Percentiles rank a stretch among this genome's conserved stretches.
phyloP scores from a whole-genome alignment of 176 grass and related monocot genomes.

The Phyllostachys edulis region DNA sequence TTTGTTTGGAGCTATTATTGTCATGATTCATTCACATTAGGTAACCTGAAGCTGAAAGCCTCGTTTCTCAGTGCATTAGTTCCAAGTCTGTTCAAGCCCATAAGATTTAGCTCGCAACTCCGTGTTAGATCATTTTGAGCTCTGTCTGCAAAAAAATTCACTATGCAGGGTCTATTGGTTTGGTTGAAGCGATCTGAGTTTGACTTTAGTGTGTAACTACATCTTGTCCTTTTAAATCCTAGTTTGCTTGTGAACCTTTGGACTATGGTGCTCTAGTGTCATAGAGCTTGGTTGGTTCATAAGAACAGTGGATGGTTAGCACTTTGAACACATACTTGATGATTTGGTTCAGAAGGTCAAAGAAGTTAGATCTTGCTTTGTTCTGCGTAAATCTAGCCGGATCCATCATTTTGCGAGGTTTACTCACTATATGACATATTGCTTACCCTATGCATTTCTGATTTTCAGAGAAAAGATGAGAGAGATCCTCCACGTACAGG shows the following conservation, averaged over 20 bases:
- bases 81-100: background rate
- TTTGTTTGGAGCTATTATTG: background rate
- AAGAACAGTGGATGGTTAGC: background rate
- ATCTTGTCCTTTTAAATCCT: background rate
- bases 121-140: no score
- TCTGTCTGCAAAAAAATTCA: background rate
- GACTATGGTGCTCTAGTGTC: background rate
- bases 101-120: background rate
- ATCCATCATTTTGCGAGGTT: background rate
- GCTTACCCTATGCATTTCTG: background rate
- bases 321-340: background rate
- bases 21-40: background rate
- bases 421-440: background rate
- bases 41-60: background rate
- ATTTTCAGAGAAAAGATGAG: slow-evolving; percentile 54
- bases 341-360: background rate
- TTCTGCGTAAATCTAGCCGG: background rate
- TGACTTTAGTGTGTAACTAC: background rate
- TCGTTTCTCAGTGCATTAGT: background rate
- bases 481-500: slow-evolving; percentile 77
- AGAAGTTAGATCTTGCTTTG: background rate
- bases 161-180: background rate
- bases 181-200: background rate
- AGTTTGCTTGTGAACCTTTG: background rate
- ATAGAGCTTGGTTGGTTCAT: background rate